These are phyloP conservation scores for Sordaria brevicollis DNA, from an alignment of 495 filamentous ascomycete species.

Conservation along the genomic window DNA sequence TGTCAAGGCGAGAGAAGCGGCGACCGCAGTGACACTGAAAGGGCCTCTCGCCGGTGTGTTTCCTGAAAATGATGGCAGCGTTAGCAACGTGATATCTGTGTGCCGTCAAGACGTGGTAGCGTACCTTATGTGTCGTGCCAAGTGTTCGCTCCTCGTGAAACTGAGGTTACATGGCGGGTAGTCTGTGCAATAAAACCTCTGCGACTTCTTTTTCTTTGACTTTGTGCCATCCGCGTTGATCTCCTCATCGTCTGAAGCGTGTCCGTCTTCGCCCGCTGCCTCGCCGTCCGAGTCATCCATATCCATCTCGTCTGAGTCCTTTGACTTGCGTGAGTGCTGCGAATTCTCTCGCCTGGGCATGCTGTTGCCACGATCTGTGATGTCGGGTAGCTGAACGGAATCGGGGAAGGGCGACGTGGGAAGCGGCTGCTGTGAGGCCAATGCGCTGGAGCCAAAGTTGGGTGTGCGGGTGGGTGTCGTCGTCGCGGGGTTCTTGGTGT, in stretches of 20 bases:
- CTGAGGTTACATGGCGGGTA: slow-evolving; percentile 91
- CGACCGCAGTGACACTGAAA: slow-evolving; percentile 96
- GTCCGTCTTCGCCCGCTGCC: slow-evolving; percentile 42
- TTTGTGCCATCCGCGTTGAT: slow-evolving; percentile 54
- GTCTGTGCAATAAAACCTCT: slow-evolving; percentile 94
- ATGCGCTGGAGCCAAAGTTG: slow-evolving; percentile 34
- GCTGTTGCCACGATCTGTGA: slow-evolving; percentile 22
- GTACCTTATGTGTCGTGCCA: slow-evolving; percentile 88
- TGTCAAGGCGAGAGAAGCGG: slow-evolving; percentile 93
- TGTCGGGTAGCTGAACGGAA: slow-evolving; percentile 37
- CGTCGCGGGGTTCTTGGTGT: slow-evolving; percentile 10
- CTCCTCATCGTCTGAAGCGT: slow-evolving; percentile 70
- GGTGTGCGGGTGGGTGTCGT: slow-evolving; percentile 51
- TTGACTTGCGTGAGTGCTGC: slow-evolving; percentile 51
- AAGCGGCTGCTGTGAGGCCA: slow-evolving; percentile 49
- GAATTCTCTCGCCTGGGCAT: slow-evolving; percentile 47
- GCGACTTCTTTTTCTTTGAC: slow-evolving; percentile 91
- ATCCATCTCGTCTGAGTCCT: slow-evolving; percentile 62
- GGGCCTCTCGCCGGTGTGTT: slow-evolving; percentile 94
- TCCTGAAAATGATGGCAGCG: slow-evolving; percentile 38
- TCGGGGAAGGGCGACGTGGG: slow-evolving; percentile 48
- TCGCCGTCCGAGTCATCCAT: slow-evolving; percentile 65
- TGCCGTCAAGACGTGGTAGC: slow-evolving; percentile 1
- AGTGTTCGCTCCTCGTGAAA: slow-evolving; percentile 92
- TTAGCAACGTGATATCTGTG: slow-evolving; percentile 7